phyloP scores from a whole-genome alignment of 768 basidiomycete genomes.

The Filobasidium wieringae region DNA sequence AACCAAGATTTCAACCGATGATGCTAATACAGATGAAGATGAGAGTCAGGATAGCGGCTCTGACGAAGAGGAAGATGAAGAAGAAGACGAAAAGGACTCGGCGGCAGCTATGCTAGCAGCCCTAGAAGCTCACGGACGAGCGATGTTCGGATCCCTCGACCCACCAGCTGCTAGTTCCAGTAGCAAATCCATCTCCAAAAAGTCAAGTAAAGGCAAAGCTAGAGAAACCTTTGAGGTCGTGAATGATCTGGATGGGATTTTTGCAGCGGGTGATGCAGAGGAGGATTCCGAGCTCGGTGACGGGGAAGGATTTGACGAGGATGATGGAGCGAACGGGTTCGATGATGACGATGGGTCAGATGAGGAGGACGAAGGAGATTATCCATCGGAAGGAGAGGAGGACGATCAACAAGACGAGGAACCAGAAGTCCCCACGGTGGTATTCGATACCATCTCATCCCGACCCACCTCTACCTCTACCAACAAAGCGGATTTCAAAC shows the following conservation, averaged over 20 bases:
- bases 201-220: conserved; percentile 9
- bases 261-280: background rate
- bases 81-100: conserved; percentile 12
- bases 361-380: conserved; percentile 12
- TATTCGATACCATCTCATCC: conserved; percentile 24
- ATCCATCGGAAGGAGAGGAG: conserved; percentile 4
- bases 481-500: conserved; percentile 32
- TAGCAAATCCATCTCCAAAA: conserved; percentile 12
- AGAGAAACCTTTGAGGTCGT: background rate
- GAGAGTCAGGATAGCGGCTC: background rate
- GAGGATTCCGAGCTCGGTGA: background rate
- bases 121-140: conserved; percentile 33
- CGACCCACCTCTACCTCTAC: background rate
- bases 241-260: background rate
- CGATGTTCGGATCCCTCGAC: conserved; percentile 28
- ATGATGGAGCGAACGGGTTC: conserved; percentile 18
- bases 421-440: conserved; percentile 26
- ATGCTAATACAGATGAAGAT: background rate
- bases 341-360: conserved; percentile 1
- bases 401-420: conserved; percentile 17
- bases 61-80: conserved; percentile 16
- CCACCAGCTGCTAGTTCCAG: background rate
- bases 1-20: no score
- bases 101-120: conserved; percentile 29
- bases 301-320: conserved; percentile 14